phyloP scores from a whole-genome alignment of 148 eudicot genomes.

The Camellia japonica region DNA sequence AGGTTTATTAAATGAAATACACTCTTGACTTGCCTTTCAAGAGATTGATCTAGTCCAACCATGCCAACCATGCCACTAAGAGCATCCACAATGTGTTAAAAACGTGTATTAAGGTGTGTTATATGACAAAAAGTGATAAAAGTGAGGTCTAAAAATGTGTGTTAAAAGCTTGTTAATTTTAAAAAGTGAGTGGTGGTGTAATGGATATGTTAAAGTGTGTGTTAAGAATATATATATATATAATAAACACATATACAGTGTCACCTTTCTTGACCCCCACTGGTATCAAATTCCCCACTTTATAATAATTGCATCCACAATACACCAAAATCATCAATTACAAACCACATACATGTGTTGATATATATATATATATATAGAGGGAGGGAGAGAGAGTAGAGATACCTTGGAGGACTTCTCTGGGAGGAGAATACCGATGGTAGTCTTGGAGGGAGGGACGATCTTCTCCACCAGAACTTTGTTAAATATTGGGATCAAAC shows the following conservation, averaged over 20 bases:
- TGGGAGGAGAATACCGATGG: conserved; percentile 55
- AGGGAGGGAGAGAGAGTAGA: neutral
- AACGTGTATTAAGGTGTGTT: too few relatives aligned
- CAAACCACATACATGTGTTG: neutral
- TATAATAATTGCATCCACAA: conserved; percentile 1
- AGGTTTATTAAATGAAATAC: neutral
- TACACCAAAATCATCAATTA: neutral
- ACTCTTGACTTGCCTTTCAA: neutral
- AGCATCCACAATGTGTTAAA: too few relatives aligned
- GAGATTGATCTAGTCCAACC: neutral
- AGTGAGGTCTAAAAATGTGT: too few relatives aligned
- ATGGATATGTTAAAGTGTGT: too few relatives aligned
- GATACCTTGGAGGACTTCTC: conserved; percentile 51
- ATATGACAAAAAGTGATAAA: too few relatives aligned
- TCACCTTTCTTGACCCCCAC: conserved; percentile 80
- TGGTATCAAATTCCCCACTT: conserved; percentile 53
- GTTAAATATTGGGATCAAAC: conserved; percentile 50
- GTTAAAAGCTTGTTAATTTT: too few relatives aligned
- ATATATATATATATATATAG: too few relatives aligned
- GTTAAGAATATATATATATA: too few relatives aligned
- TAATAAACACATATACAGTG: conserved; percentile 25
- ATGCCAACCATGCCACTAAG: too few relatives aligned
- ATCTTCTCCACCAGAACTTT: conserved; percentile 52
- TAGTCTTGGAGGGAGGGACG: too few relatives aligned
- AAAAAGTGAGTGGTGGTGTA: too few relatives aligned